phyloP scores from a whole-genome alignment of 2,329 filamentous ascomycete genomes.

The Triangularia setosa region DNA sequence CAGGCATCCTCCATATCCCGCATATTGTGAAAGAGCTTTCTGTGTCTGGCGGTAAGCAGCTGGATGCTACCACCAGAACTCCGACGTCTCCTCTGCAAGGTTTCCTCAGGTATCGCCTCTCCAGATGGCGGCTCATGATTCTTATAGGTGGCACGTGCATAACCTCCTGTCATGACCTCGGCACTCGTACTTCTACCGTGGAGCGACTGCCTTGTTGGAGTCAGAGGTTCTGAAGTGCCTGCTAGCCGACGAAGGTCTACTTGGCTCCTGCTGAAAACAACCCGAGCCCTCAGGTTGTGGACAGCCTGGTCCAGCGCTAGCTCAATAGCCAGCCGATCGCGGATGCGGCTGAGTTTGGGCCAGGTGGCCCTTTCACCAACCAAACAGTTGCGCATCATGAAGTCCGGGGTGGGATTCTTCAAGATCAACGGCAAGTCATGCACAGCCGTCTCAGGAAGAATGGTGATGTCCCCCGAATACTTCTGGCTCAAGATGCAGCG shows the following conservation, averaged over 20 bases:
- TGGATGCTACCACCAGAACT: slow-evolving; percentile 49
- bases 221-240: slow-evolving; percentile 30
- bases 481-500: slow-evolving; percentile 81
- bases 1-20: slow-evolving; percentile 35
- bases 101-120: slow-evolving; percentile 26
- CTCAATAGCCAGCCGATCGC: slow-evolving; percentile 85
- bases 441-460: slow-evolving; percentile 74
- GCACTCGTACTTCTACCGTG: background rate
- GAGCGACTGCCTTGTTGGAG: background rate
- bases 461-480: slow-evolving; percentile 94
- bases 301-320: slow-evolving; percentile 76
- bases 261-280: slow-evolving; percentile 66
- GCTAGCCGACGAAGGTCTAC: slow-evolving; percentile 52
- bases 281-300: slow-evolving; percentile 61
- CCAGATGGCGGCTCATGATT: slow-evolving; percentile 18
- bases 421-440: slow-evolving; percentile 73
- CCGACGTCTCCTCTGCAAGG: slow-evolving; percentile 39
- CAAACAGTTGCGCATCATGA: slow-evolving; percentile 75
- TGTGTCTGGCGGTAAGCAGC: slow-evolving; percentile 33
- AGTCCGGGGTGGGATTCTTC: slow-evolving; percentile 78
- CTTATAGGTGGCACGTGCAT: background rate
- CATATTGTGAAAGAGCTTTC: slow-evolving; percentile 33
- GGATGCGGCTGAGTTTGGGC: slow-evolving; percentile 81
- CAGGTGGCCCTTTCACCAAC: slow-evolving; percentile 84
- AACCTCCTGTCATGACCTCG: background rate